Base-by-base conservation (phyloP, 805 yeast genomes). In the Pichia paraexigua region DNA sequence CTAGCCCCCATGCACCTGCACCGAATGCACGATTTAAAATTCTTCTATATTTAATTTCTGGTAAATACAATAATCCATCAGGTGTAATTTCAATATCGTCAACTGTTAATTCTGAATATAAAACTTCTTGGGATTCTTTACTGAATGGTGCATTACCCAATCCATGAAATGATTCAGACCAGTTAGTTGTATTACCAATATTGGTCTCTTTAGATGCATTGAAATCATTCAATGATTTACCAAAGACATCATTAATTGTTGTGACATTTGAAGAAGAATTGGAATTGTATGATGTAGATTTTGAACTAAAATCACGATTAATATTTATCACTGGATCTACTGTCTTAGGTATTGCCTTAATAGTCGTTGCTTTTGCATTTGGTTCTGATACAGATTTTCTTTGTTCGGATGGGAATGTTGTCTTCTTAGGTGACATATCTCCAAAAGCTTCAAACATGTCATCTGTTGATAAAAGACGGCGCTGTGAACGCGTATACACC, bases 1-100 rank as follows among this genome's bases (percentile, higher is more conserved):
- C 96, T 51, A 94, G 72, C 0, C 98, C 98, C 99, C 99, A 94
- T 2, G 95, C 97, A 27, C 99, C 99, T 8, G 99, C 97, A 4
- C 99, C 99, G 72, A 94, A 92, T 0, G 98, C 95, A 40, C 76
- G 75, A 68, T 92, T 92, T 58, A 94, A 69, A 22, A 91, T 84
- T 44, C 99, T 77, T 57, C 99, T 79, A 65, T 94, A 94, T 65
- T 92, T 92, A 69, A 94, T 94, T 66, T 94, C 99, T 0, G 99
- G 99, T 45, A 94, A 71, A 61, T 88, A 94, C 9, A 94, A 67
- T 47, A 94, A 71, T 17, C 98, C 98, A 66, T 94, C 99, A 0
- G 98, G 98, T 54, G 92, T 94, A 57, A 94, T 85, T 65, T 94
- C 99, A 48, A 94, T 82, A 59, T 92, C 97, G 27, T 76, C 75